Conservation (phyloP, 2,329 filamentous ascomycete genomes). For the Davidsoniella virescens region DNA sequence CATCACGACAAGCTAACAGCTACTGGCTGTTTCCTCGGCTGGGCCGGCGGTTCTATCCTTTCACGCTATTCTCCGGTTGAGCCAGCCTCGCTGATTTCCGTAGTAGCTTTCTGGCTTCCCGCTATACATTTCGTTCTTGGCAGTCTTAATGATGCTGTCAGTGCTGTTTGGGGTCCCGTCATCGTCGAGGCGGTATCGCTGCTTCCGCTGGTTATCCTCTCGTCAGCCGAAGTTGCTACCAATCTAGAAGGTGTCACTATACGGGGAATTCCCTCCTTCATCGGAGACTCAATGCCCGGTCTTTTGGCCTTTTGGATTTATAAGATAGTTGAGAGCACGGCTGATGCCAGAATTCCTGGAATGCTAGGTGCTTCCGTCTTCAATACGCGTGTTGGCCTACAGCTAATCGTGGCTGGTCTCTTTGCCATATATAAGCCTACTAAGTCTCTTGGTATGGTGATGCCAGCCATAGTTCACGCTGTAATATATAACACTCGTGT, state of each 20-base stretch:
- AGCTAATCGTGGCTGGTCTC: slow-evolving; percentile 46
- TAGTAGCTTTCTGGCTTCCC: slow-evolving; percentile 63
- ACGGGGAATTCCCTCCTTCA: slow-evolving; percentile 36
- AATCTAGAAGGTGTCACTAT: slow-evolving; percentile 16
- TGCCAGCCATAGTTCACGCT: slow-evolving; percentile 61
- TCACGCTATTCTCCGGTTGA: slow-evolving; percentile 31
- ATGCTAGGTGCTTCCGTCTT: slow-evolving; percentile 45
- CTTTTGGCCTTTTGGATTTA: slow-evolving; percentile 51
- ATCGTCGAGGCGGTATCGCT: slow-evolving; percentile 59
- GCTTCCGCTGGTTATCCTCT: slow-evolving; percentile 50
- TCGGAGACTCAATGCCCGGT: slow-evolving; percentile 48
- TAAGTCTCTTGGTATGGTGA: slow-evolving; percentile 39
- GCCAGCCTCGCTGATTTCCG: slow-evolving; percentile 42
- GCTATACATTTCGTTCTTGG: slow-evolving; percentile 57
- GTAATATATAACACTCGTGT: slow-evolving; percentile 59
- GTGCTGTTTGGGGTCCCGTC: slow-evolving; percentile 55
- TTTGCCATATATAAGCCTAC: slow-evolving; percentile 38
- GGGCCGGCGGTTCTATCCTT: slow-evolving; percentile 48
- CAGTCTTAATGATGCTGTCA: slow-evolving; percentile 45
- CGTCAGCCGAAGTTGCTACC: slow-evolving; percentile 49
- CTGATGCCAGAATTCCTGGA: slow-evolving; percentile 25
- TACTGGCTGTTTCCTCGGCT: slow-evolving; percentile 52
- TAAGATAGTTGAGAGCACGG: slow-evolving; percentile 30
- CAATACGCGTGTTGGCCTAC: slow-evolving; percentile 55
- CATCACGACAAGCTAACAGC: slow-evolving; percentile 55